Evolutionary conservation across 306 rosid genomes (phyloP).

Genomic region (Arachis stenosperma): DNA sequence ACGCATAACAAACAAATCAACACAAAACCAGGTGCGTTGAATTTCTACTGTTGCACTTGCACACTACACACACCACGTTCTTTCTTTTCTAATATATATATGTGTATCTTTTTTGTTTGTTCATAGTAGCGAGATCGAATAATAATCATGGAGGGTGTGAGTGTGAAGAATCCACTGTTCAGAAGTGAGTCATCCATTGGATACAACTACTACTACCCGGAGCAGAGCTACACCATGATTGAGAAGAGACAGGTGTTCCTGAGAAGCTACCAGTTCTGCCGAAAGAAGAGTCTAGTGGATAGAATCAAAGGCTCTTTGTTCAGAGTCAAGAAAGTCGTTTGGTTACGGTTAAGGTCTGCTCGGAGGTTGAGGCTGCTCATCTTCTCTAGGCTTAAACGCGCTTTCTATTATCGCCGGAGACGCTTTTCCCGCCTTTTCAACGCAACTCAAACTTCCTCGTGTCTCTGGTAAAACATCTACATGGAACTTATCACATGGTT

Average conservation of each 20-base stretch:
- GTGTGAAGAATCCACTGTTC: constrained; percentile 41
- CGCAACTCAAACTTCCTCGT: constrained; percentile 39
- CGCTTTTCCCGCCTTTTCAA: constrained; percentile 53
- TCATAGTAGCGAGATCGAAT: too few species aligned
- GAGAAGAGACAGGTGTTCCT: constrained; percentile 84
- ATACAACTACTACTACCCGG: constrained; percentile 39
- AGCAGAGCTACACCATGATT: constrained; percentile 53
- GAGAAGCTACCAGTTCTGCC: constrained; percentile 84
- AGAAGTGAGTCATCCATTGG: constrained; percentile 56
- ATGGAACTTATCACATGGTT: too few species aligned
- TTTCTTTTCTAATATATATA: not conserved
- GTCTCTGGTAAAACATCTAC: constrained; percentile 34
- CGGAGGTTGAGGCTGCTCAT: constrained; percentile 44
- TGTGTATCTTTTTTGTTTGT: not conserved
- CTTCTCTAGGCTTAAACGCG: constrained; percentile 56
- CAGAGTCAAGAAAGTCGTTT: constrained; percentile 61
- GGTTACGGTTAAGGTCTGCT: constrained; percentile 61
- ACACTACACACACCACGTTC: constrained; percentile 1
- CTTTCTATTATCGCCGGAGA: constrained; percentile 63
- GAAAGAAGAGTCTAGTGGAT: constrained; percentile 65
- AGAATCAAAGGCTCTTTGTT: constrained; percentile 64
- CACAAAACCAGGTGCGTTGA: constrained; percentile 41
- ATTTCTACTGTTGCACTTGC: constrained; percentile 12
- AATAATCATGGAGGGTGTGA: not conserved
- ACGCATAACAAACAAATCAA: constrained; percentile 36